Evolutionary conservation across 352 stramenopile species (phyloP), one percentile per base, ranked within the genome.

Genomic region (Phytopythium mirpurense): DNA sequence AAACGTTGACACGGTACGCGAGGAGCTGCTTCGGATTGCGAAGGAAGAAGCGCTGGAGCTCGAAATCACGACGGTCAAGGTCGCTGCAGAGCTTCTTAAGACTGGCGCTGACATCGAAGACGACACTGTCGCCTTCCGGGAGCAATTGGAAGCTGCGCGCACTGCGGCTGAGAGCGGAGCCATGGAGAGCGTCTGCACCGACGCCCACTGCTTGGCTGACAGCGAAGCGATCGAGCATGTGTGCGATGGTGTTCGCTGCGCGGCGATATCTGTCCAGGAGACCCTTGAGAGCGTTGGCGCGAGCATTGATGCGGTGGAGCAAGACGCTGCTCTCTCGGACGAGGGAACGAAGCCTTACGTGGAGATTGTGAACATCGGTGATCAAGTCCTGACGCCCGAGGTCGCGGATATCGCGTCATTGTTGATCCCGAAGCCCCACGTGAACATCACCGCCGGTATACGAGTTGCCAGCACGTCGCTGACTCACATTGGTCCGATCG

Each of bases 11-110:
- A 37, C 8, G 5, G 31, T 51, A 5, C 18, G 18, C 4, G 52
- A 72, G 40, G 63, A 78, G 26, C 51, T 78, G 15, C 59, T 50
- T 11, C 29, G 38, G 15, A 71, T 74, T 59, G 67, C 67, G 42
- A 27, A 67, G 16, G 31, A 67, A 31, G 63, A 74, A 59, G 51
- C 51, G 23, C 56, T 69, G 31, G 50, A 40, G 54, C 47, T 69
- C n/a, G 42, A 51, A 26, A 57, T 11, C 12, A 18, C 46, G 46
- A 52, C 47, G 12, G 47, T 26, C 45, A 40, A 43, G 31, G 34
- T 54, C 2, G 47, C 19, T 31, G 19, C 47, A 1, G 47, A 54
- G 6, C 21, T 54, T 15, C 31, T 43, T 9, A 49, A 55, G 12
- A 29, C 5, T 29, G 47, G 16, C 2, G 9, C 21, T 45, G 19